These are phyloP conservation scores for Triadica sebifera DNA, from an alignment of 345 rosid species.

Conservation along the genomic window DNA sequence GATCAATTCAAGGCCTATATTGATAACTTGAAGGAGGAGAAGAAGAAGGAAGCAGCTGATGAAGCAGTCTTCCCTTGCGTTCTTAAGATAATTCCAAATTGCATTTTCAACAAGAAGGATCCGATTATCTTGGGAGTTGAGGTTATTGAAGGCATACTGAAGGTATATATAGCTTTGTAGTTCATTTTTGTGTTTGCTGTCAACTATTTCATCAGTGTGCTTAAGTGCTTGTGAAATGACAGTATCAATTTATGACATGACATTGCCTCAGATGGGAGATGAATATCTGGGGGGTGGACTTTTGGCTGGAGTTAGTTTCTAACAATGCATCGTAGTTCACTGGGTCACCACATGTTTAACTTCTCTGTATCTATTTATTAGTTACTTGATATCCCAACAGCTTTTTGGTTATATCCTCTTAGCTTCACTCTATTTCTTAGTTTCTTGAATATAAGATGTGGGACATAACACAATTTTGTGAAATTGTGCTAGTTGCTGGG, in stretches of 20 bases:
- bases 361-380: background rate
- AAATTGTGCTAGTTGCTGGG: background rate
- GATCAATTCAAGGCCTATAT: slow-evolving; percentile 89
- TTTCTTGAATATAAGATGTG: background rate
- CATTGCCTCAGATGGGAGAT: background rate
- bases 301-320: background rate
- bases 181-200: background rate
- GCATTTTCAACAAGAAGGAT: slow-evolving; percentile 81
- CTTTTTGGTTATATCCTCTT: background rate
- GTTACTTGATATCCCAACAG: too few relatives aligned
- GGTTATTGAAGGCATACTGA: slow-evolving; percentile 68
- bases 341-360: background rate
- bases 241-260: background rate
- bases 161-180: slow-evolving; percentile 50
- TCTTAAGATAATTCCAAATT: slow-evolving; percentile 69
- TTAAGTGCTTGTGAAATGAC: background rate
- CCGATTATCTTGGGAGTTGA: slow-evolving; percentile 92
- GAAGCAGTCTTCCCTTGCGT: slow-evolving; percentile 96
- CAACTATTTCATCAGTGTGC: background rate
- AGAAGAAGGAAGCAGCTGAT: slow-evolving; percentile 85
- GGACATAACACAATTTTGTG: background rate
- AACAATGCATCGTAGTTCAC: background rate
- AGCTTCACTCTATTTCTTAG: background rate
- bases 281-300: background rate
- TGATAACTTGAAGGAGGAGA: slow-evolving; percentile 80